Conservation (phyloP, 1,284 basidiomycete species). For the Rhodotorula sp. region DNA sequence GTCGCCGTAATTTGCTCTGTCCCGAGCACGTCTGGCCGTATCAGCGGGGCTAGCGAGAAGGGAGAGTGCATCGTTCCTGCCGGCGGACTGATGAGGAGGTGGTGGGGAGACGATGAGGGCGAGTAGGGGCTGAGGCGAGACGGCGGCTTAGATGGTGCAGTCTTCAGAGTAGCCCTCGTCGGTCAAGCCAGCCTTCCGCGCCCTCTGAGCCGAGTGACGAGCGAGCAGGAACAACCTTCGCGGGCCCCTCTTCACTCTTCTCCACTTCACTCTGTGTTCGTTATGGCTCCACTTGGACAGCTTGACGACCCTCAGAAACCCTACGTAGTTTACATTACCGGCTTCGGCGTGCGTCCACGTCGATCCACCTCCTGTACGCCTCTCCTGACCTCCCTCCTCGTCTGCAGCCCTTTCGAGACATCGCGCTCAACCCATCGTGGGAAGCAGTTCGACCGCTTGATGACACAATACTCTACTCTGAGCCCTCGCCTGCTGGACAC, state of each 20-base stretch:
- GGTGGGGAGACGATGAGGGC: not conserved
- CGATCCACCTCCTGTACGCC: too few species aligned
- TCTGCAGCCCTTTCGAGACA: conserved; percentile 15
- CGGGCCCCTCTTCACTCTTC: not conserved
- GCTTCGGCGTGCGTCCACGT: conserved; percentile 22
- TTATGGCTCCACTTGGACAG: not conserved
- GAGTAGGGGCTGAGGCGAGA: too few species aligned
- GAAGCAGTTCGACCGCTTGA: conserved; percentile 15
- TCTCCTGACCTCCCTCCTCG: not conserved
- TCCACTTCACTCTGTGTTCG: too few species aligned
- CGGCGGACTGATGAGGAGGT: not conserved
- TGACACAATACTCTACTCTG: not conserved
- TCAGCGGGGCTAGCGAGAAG: conserved; percentile 30
- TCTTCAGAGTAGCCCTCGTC: too few species aligned
- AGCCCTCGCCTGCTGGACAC: too few species aligned
- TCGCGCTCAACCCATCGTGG: conserved; percentile 20
- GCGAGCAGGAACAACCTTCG: too few species aligned
- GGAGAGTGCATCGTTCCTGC: not conserved
- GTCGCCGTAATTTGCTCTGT: conserved; percentile 25
- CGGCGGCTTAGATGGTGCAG: too few species aligned
- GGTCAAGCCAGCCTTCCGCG: too few species aligned
- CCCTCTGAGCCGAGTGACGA: too few species aligned
- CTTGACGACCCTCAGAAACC: not conserved
- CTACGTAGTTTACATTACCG: conserved; percentile 19
- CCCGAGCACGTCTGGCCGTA: conserved; percentile 25